Base-by-base conservation (phyloP, 257 asterid genomes). In the Vinca minor region DNA sequence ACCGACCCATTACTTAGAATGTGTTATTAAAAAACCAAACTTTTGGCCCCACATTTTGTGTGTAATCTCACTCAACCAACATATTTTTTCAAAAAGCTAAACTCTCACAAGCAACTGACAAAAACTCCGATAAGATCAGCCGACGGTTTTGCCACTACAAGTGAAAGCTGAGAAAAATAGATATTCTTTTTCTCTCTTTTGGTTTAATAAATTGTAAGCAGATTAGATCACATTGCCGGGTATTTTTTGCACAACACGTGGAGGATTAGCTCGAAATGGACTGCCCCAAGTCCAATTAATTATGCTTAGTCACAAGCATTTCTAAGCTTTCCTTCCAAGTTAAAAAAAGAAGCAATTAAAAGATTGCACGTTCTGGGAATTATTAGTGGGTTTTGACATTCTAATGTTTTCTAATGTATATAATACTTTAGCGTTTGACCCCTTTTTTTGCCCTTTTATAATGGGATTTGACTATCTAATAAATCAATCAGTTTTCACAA, bases 11-110 rank as follows among this genome's bases (percentile, higher is more conserved):
- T 69, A 54, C 25, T 38, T 17, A 73, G 29, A 67, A 20, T 62
- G 65, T 60, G 74, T 55, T 20, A 64, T 11, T 18, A 41, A 59
- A 63, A 52, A 20, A 39, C 29, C 7, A 17, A 32, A 34, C 38
- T 34, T 65, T 74, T 79, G 68, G 73, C 82, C 84, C 75, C 83
- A 41, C 62, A n/a, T n/a, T n/a, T n/a, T n/a, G n/a, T 65, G 63
- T 71, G 75, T 73, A 47, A 61, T 61, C 75, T 38, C 66, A 63
- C 65, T 62, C 71, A 70, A 58, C 67, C 71, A 61, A 42, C 47
- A 55, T 52, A 73, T 66, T 57, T 64, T 67, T 46, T 32, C 64
- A n/a, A 39, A 42, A 56, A 20, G 34, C 31, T 3, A 44, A 20
- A 5, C 26, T 48, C 45, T 18, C 47, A n/a, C 45, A 45, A 5